Evolutionary conservation across 2,329 filamentous ascomycete species (phyloP).

Genomic region (Helotiales sp.): DNA sequence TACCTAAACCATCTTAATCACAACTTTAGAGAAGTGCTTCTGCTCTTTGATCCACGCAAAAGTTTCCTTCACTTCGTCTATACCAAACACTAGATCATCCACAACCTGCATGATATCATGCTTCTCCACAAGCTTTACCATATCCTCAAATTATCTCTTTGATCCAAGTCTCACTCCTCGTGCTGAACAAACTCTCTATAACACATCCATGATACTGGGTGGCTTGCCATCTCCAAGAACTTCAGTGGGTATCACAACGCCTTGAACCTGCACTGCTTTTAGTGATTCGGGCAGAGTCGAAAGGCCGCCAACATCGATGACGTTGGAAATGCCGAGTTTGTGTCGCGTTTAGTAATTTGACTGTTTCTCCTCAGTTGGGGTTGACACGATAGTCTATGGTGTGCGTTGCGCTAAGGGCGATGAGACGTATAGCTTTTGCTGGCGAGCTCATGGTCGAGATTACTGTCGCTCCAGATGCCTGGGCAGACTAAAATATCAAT

Average conservation of each 20-base stretch:
- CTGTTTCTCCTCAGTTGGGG: neutral
- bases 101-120: constrained; percentile 50
- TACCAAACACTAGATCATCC: constrained; percentile 48
- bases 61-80: constrained; percentile 51
- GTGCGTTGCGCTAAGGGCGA: neutral
- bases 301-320: constrained; percentile 57
- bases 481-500: neutral
- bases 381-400: constrained; percentile 4
- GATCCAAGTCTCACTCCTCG: constrained; percentile 53
- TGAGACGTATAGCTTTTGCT: neutral
- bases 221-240: constrained; percentile 35
- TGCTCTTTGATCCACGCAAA: constrained; percentile 53
- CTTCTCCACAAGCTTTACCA: constrained; percentile 46
- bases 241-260: constrained; percentile 44
- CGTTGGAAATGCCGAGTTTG: constrained; percentile 56
- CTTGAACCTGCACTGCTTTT: constrained; percentile 50
- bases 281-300: constrained; percentile 63
- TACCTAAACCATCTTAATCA: constrained; percentile 13
- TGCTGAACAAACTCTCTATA: constrained; percentile 40
- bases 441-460: neutral
- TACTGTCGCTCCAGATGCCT: constrained; percentile 7
- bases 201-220: constrained; percentile 4
- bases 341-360: constrained; percentile 2
- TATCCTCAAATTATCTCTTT: constrained; percentile 53
- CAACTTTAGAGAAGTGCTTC: constrained; percentile 54